These are phyloP conservation scores for Aspergillus indologenus DNA, from an alignment of 495 filamentous ascomycete species.

Conservation along the genomic window DNA sequence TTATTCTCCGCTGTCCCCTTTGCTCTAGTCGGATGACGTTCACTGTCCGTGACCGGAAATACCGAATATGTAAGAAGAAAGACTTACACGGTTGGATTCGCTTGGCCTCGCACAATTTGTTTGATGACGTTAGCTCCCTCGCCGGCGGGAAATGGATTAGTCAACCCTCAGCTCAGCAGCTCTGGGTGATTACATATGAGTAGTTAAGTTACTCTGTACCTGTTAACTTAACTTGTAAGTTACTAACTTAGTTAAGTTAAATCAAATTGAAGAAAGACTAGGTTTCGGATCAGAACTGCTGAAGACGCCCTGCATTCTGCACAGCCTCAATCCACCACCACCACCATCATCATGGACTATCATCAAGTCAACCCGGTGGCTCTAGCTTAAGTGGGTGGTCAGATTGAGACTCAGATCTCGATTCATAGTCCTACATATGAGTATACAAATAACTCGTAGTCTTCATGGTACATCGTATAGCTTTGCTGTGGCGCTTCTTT, in stretches of 20 bases:
- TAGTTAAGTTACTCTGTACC: too few species aligned
- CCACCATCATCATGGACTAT: constrained; percentile 8
- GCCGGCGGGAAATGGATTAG: constrained; percentile 4
- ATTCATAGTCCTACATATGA: background rate
- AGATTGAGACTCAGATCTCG: too few species aligned
- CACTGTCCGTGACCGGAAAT: background rate
- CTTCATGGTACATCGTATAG: background rate
- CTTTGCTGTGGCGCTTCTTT: background rate
- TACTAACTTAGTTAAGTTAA: too few species aligned
- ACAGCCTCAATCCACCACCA: constrained; percentile 12
- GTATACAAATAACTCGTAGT: background rate
- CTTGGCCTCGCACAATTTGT: constrained; percentile 9
- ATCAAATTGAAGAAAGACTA: too few species aligned
- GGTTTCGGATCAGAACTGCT: constrained; percentile 20
- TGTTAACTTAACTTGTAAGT: background rate
- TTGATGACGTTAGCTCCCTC: constrained; percentile 6
- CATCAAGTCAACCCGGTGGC: constrained; percentile 13
- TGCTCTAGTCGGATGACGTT: constrained; percentile 15
- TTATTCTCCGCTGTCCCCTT: background rate
- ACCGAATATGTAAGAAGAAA: background rate
- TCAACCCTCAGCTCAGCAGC: background rate
- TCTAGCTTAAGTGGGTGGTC: constrained; percentile 14
- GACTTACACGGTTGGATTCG: constrained; percentile 5
- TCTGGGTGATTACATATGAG: too few species aligned
- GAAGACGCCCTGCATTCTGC: constrained; percentile 11